Conservation (phyloP, 176 grass and related monocot genomes). For the Poa annua region DNA sequence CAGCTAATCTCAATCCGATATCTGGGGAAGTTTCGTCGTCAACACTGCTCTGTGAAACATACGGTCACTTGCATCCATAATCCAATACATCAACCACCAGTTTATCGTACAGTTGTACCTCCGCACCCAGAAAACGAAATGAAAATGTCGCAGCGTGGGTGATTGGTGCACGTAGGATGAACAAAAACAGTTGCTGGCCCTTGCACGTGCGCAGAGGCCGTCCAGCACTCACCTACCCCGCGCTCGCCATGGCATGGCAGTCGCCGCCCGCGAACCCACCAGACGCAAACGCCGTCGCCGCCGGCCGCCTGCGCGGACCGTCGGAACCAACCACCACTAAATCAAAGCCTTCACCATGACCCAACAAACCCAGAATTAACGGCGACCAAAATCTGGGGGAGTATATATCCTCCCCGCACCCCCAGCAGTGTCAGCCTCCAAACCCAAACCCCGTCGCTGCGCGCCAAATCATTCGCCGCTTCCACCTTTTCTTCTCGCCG, state of each 20-base stretch:
- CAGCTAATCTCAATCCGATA: too few relatives aligned
- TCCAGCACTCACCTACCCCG: background rate
- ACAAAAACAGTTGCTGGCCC: background rate
- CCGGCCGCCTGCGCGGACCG: background rate
- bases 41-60: too few relatives aligned
- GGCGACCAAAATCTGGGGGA: background rate
- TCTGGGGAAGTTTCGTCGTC: too few relatives aligned
- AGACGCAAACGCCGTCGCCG: background rate
- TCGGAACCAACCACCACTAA: background rate
- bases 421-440: background rate
- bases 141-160: background rate
- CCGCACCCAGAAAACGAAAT: background rate
- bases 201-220: slow-evolving; percentile 33
- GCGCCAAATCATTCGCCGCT: slow-evolving; percentile 31
- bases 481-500: slow-evolving; percentile 18
- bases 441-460: slow-evolving; percentile 26
- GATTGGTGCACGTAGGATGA: background rate
- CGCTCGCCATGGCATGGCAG: too few relatives aligned
- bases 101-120: background rate
- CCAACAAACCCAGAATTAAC: background rate
- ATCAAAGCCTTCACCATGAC: background rate
- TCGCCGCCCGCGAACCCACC: background rate
- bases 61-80: background rate
- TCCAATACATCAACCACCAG: background rate
- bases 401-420: background rate